Percentiles rank a stretch among this genome's conserved stretches.
Conservation (phyloP, 2,329 filamentous ascomycete species). For the Pseudocercospora vitis region DNA sequence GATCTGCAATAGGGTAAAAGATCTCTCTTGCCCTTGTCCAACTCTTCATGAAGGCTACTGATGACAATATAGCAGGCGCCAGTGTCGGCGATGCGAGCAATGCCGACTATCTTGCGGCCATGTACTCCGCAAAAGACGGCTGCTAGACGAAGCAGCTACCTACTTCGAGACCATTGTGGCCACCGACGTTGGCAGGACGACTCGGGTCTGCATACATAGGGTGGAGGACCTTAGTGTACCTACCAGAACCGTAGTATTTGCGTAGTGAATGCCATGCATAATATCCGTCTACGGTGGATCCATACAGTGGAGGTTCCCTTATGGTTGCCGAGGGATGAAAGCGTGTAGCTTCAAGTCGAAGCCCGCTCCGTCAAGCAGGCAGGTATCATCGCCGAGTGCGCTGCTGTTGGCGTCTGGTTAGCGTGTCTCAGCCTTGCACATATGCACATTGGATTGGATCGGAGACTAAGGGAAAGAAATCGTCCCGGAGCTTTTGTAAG, state of each 20-base stretch:
- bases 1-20: conserved; percentile 27
- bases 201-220: neutral
- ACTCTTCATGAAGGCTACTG: conserved; percentile 22
- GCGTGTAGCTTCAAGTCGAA: too few species aligned
- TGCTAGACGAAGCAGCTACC: conserved; percentile 24
- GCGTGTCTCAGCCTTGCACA: too few species aligned
- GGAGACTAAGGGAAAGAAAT: too few species aligned
- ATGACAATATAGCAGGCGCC: conserved; percentile 28
- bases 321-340: too few species aligned
- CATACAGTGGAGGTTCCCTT: too few species aligned
- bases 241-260: neutral
- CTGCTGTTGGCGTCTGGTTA: too few species aligned
- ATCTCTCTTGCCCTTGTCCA: conserved; percentile 24
- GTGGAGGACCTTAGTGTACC: neutral
- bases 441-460: too few species aligned
- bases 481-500: too few species aligned
- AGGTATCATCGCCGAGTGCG: too few species aligned
- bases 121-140: conserved; percentile 17
- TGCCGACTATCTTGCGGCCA: conserved; percentile 22
- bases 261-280: conserved; percentile 3
- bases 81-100: conserved; percentile 16
- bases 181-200: conserved; percentile 19
- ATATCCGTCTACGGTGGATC: too few species aligned
- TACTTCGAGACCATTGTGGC: conserved; percentile 23
- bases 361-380: too few species aligned